Conservation (phyloP, 306 rosid species). For the Vigna hirtella region DNA sequence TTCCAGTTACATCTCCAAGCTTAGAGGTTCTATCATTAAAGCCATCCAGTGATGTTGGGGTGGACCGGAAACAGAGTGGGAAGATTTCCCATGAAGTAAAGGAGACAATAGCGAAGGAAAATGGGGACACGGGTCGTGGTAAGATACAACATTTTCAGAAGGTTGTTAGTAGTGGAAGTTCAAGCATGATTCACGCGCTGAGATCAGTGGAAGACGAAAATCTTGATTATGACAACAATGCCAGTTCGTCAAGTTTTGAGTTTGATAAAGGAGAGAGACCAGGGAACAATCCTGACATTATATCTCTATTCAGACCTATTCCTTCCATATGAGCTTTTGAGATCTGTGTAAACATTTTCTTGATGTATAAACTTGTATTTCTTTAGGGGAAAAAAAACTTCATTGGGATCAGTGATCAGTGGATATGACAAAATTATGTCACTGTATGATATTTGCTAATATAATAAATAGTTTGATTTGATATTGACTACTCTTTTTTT, state of each 20-base stretch:
- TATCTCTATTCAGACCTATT: constrained; percentile 75
- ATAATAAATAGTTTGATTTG: too few relatives aligned
- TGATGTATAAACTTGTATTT: too few relatives aligned
- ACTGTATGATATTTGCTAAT: too few relatives aligned
- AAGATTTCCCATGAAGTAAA: constrained; percentile 51
- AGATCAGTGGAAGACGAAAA: constrained; percentile 78
- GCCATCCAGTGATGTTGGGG: constrained; percentile 45
- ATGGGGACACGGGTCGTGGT: constrained; percentile 41
- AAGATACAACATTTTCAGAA: constrained; percentile 60
- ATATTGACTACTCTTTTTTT: too few relatives aligned
- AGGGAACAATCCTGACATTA: constrained; percentile 57
- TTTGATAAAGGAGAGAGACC: constrained; percentile 87
- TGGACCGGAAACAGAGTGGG: constrained; percentile 34
- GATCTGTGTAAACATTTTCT: too few relatives aligned
- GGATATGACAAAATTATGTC: too few relatives aligned
- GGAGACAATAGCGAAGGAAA: constrained; percentile 60
- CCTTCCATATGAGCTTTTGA: constrained; percentile 96
- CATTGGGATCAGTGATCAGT: too few relatives aligned
- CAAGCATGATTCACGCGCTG: constrained; percentile 66
- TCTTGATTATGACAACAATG: constrained; percentile 92
- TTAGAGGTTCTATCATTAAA: constrained; percentile 58
- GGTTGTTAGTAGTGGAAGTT: constrained; percentile 62
- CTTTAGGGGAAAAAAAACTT: too few relatives aligned
- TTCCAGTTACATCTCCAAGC: constrained; percentile 68
- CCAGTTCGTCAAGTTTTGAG: constrained; percentile 97